Conservation (phyloP, 1,139 yeast genomes). For the Yamadazyma sp. region DNA sequence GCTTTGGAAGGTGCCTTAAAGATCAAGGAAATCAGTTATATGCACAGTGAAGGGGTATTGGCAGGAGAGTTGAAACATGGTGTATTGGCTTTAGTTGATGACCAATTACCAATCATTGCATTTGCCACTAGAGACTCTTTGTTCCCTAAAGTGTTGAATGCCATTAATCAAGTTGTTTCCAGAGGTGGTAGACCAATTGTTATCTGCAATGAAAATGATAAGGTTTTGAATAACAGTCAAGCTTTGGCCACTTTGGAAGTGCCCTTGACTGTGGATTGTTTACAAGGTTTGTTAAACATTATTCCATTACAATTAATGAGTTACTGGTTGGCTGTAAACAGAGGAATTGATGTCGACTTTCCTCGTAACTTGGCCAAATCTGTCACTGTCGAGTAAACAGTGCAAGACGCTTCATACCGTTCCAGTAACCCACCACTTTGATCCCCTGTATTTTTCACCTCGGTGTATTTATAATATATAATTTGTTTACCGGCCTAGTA, state of each 20-base stretch:
- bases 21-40: constrained; percentile 96
- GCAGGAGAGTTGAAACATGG: constrained; percentile 99
- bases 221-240: constrained; percentile 51
- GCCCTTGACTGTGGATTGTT: constrained; percentile 94
- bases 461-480: constrained; percentile 1
- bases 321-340: constrained; percentile 94
- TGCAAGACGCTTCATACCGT: neutral
- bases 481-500: neutral
- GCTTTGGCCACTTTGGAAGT: constrained; percentile 77
- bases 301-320: constrained; percentile 95
- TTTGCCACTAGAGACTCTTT: constrained; percentile 97
- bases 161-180: constrained; percentile 95
- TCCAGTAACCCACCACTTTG: neutral
- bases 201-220: constrained; percentile 88
- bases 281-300: constrained; percentile 94
- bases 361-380: constrained; percentile 98
- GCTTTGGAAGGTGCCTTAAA: constrained; percentile 98
- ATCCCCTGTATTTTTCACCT: neutral
- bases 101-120: constrained; percentile 88
- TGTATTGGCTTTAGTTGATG: constrained; percentile 94
- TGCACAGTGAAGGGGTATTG: constrained; percentile 98
- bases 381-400: constrained; percentile 81
- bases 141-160: constrained; percentile 94
- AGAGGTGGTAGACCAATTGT: constrained; percentile 97
- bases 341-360: constrained; percentile 97